These are phyloP conservation scores for Candida sithepensis DNA, from an alignment of 805 yeast species.

Conservation along the genomic window DNA sequence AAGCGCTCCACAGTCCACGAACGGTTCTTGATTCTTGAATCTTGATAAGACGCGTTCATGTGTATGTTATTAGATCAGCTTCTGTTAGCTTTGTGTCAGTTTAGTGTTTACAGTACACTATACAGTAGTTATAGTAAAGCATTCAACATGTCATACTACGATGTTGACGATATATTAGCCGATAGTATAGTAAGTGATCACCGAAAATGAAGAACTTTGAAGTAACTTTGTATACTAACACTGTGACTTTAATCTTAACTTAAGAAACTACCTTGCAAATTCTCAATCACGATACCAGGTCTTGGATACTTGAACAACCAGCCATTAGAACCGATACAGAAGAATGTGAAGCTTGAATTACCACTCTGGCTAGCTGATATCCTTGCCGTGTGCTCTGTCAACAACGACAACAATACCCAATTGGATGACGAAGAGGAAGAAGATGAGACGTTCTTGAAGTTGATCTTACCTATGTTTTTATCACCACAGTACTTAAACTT, in stretches of 20 bases:
- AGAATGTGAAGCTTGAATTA: constrained; percentile 65
- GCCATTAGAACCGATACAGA: constrained; percentile 56
- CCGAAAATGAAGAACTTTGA: too few relatives aligned
- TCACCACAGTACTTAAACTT: constrained; percentile 70
- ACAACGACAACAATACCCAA: constrained; percentile 8
- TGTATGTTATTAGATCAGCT: too few relatives aligned
- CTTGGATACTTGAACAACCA: constrained; percentile 84
- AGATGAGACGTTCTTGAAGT: constrained; percentile 55
- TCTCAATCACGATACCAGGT: constrained; percentile 76
- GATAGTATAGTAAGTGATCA: constrained; percentile 54
- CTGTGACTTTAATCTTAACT: too few relatives aligned
- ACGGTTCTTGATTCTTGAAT: too few relatives aligned
- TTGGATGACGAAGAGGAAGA: constrained; percentile 27
- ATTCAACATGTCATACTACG: constrained; percentile 48
- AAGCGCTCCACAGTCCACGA: too few relatives aligned
- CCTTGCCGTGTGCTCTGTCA: constrained; percentile 50
- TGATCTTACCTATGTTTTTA: constrained; percentile 70
- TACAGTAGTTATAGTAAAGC: too few relatives aligned
- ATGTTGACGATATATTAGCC: constrained; percentile 71
- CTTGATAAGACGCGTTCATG: too few relatives aligned
- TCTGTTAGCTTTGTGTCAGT: too few relatives aligned
- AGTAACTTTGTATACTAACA: neutral
- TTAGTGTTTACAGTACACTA: too few relatives aligned
- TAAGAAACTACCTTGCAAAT: constrained; percentile 69
- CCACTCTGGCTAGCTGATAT: constrained; percentile 89